Base-by-base conservation (phyloP, 805 yeast genomes). In the Saccharomycopsis vini region DNA sequence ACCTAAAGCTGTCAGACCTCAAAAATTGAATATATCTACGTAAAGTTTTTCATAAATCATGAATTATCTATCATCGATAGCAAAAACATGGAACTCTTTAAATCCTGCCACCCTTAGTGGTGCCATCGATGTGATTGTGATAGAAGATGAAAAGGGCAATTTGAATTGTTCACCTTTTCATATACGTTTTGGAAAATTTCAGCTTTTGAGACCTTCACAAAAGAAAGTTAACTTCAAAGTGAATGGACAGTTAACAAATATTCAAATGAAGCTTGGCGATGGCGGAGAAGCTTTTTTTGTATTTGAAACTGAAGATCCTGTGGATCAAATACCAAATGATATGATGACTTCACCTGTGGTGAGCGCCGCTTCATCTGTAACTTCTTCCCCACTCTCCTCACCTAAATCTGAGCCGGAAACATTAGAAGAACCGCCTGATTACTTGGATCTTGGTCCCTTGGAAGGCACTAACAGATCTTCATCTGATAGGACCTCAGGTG, bases 281-380 rank as follows among this genome's bases (percentile, higher is more conserved):
- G 95, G 94, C 5, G 98, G 98, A 12, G 98, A 92, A 62, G 98
- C 97, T 0, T 88, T 88, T 59, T 92, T 92, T 58, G 97, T 92
- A 34, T 90, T 92, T 64, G 95, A 88, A 56, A 83, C 96, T 1
- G 72, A 72, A 32, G 74, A 72, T 35, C 71, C 71, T 36, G 56
- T 61, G 7, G 66, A 65, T 30, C 73, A 75, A 47, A 79, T 92
- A 20, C 95, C 96, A 1, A 68, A 71, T 44, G 82, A 82, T 46
- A 71, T 87, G 51, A 75, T 87, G 52, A 85, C 96, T 0, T 85
- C 95, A 0, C 97, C 97, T 0, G 92, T 88, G 23, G 63, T 82
- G 26, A 75, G 83, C 44, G 79, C 85, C 1, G 63, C 69, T 5
- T 67, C 69, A 40, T 81, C 94, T 19, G 90, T 95, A 0, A 56